Conservation (phyloP, 331 rosid genomes). For the Telfairia occidentalis region DNA sequence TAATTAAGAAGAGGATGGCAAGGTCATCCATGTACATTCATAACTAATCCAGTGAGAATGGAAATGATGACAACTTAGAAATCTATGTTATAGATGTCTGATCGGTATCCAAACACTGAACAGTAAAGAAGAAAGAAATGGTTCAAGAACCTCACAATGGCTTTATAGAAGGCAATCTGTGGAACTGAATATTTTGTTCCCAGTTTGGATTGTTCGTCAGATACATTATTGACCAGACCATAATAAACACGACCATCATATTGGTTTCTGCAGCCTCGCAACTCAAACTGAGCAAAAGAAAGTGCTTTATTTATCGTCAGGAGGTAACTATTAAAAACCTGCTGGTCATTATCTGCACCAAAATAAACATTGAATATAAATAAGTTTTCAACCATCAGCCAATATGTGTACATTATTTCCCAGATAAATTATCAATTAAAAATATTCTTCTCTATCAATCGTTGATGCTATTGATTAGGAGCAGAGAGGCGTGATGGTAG, state of each 20-base stretch:
- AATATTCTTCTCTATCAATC: not conserved
- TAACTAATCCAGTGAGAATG: not conserved
- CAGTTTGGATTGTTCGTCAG: slow-evolving; percentile 78
- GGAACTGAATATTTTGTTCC: slow-evolving; percentile 76
- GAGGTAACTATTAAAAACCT: slow-evolving; percentile 49
- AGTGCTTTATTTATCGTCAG: slow-evolving; percentile 79
- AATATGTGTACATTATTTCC: not conserved
- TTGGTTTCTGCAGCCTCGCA: slow-evolving; percentile 68
- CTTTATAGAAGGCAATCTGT: slow-evolving; percentile 84
- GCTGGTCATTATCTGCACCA: slow-evolving; percentile 39
- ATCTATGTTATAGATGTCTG: not conserved
- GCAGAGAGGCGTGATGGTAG: not conserved
- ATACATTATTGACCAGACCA: slow-evolving; percentile 75
- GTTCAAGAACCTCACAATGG: slow-evolving; percentile 46
- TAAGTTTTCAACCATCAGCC: not conserved
- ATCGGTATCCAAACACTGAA: not conserved
- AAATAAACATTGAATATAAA: not conserved
- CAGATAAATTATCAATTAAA: not conserved
- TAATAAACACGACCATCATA: slow-evolving; percentile 75
- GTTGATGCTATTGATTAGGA: not conserved
- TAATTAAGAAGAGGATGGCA: not conserved
- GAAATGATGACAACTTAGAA: not conserved
- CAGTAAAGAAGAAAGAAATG: not conserved
- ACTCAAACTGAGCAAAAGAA: slow-evolving; percentile 63
- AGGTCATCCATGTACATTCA: not conserved